phyloP scores from a whole-genome alignment of 768 basidiomycete species.

The Hydnum rufescens region DNA sequence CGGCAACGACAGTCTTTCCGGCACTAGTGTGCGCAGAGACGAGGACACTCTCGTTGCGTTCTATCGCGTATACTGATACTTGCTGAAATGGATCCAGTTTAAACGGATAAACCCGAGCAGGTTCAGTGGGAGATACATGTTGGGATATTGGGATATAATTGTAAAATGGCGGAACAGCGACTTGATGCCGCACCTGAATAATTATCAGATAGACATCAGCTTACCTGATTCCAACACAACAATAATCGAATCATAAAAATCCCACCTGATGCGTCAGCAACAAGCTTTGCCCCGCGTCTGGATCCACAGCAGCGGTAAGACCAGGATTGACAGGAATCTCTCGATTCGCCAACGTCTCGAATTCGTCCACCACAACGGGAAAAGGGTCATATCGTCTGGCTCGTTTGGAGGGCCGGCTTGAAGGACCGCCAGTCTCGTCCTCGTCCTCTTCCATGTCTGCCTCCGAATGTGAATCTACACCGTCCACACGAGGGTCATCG shows the following conservation, averaged over 20 bases:
- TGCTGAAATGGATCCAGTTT: slow-evolving; percentile 92
- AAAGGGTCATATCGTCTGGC: background rate
- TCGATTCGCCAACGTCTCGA: slow-evolving; percentile 83
- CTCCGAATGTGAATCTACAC: background rate
- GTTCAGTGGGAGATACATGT: slow-evolving; percentile 80
- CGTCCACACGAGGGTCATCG: background rate
- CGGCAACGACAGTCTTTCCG: slow-evolving; percentile 97
- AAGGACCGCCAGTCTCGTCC: background rate
- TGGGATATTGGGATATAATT: slow-evolving; percentile 77
- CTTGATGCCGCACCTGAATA: slow-evolving; percentile 76
- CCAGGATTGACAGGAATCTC: slow-evolving; percentile 83
- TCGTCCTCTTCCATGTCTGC: background rate
- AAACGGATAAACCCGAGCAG: slow-evolving; percentile 87
- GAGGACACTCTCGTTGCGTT: slow-evolving; percentile 90
- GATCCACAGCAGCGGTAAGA: slow-evolving; percentile 40
- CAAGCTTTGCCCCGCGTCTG: slow-evolving; percentile 41
- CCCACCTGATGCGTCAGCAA: slow-evolving; percentile 67
- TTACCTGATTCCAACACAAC: background rate
- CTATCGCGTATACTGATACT: slow-evolving; percentile 86
- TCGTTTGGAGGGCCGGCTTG: background rate
- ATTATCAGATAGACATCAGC: background rate
- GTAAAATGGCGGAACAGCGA: slow-evolving; percentile 84
- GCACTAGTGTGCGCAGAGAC: slow-evolving; percentile 98
- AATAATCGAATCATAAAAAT: slow-evolving; percentile 5
- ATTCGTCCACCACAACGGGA: slow-evolving; percentile 72